Base-by-base conservation (phyloP, 257 asterid genomes). In the Prunella vulgaris region DNA sequence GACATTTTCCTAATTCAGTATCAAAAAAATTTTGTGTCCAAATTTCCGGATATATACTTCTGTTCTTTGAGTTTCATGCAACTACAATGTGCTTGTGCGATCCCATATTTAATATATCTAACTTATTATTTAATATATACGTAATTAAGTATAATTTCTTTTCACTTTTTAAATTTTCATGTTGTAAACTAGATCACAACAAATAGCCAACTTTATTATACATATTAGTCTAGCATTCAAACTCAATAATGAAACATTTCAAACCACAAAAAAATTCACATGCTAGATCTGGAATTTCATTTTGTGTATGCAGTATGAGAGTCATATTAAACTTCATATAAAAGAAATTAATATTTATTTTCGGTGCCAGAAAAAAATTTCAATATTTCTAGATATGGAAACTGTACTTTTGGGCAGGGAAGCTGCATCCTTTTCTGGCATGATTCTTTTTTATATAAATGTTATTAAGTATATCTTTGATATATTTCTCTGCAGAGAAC, bases 401-500 rank as follows among this genome's bases (percentile, higher is more conserved):
- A 46, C 17, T 46, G 53, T 46, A 46, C n/a, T 46, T 46, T 46
- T 46, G 18, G 53, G 20, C 53, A 46, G 53, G 53, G n/a, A 46
- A 46, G 8, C 53, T 46, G 5, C 53, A 46, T 46, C n/a, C 53
- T 4, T n/a, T 46, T 46, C 15, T 15, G 53, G 5, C 49, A 46
- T 46, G 22, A 46, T 46, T 46, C 53, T n/a, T 8, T 46, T n/a
- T n/a, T 46, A n/a, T 46, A 46, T 21, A 18, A 18, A 12, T 51
- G 13, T 37, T 5, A 59, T 56, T 56, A 65, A 9, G 63, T 70
- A 61, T 71, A 72, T 38, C n/a, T 64, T 32, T 30, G 42, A 54
- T 53, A 60, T 21, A 6, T 51, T 66, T 37, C 53, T 77, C 17
- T 78, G 77, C 90, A 93, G 98, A 37, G 98, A 93, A 72, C 87